phyloP scores from a whole-genome alignment of 345 rosid genomes.

The Zanthoxylum bungeanum region DNA sequence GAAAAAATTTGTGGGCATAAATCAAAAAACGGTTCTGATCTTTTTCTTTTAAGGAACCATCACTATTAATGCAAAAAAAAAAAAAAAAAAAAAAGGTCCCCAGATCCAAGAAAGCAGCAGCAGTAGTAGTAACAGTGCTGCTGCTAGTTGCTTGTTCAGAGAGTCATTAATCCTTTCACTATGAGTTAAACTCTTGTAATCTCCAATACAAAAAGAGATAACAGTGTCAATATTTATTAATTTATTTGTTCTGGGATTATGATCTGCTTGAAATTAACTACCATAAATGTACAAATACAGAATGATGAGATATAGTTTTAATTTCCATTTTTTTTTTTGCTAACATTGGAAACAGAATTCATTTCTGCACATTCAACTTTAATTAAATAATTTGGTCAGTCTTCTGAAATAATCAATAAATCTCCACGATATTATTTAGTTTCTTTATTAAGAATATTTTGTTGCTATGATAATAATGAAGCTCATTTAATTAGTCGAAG shows the following conservation, averaged over 20 bases:
- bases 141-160: constrained; percentile 12
- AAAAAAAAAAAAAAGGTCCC: constrained; percentile 29
- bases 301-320: not conserved
- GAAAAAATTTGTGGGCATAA: not conserved
- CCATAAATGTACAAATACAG: not conserved
- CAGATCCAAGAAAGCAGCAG: constrained; percentile 15
- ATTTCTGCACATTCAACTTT: not conserved
- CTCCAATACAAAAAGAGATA: constrained; percentile 1
- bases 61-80: constrained; percentile 3
- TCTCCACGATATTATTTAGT: too few species aligned
- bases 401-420: too few species aligned
- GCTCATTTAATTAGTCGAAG: too few species aligned
- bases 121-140: not conserved
- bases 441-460: too few species aligned
- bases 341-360: not conserved
- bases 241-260: not conserved
- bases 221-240: not conserved
- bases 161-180: constrained; percentile 17
- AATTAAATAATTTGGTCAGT: too few species aligned
- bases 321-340: not conserved
- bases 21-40: not conserved
- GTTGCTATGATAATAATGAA: too few species aligned
- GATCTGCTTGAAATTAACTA: not conserved
- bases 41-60: not conserved
- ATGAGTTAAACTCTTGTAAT: constrained; percentile 2